Base-by-base conservation (phyloP, 495 filamentous ascomycete genomes). In the Penicillium taxi region DNA sequence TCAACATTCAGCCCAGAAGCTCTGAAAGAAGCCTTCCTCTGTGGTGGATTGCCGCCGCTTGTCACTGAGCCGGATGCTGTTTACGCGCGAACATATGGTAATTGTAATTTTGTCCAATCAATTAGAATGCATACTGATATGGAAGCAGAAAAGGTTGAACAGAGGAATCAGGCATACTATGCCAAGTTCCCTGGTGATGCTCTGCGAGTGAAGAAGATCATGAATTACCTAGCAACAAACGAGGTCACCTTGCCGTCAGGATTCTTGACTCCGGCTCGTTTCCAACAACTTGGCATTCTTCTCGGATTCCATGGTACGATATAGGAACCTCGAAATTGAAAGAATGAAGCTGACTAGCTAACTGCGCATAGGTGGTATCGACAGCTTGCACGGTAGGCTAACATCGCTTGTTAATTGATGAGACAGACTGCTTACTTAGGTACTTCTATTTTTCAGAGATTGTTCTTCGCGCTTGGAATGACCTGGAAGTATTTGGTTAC, bases 151-250 rank as follows among this genome's bases (percentile, higher is more conserved):
- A 83, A 82, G 52, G 73, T 86, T 7, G 57, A 55, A 6, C 50
- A 73, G 46, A 63, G 78, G 30, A 96, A 96, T 52, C 48, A 67
- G 21, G 75, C 69, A 3, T 96, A 90, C 55, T 95, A 95, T 56
- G 45, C 58, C 24, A 96, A 95, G 45, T 96, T 78, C 43, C 83
- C 86, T 2, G 82, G 87, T 37, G 90, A 96, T 57, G 65, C 82
- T n/a, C 68, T 73, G 11, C 61, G 70, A 8, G 78, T 96, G 15
- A 81, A 80, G 43, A 58, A 62, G 13, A 72, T 95, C 25, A 63
- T 83, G 32, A 48, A 66, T 18, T 71, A 83, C 41, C 73, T 93
- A 44, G 58, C 60, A 4, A 62, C 72, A 15, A 69, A 76, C 35
- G 68, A 74, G 5, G 56, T 83, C 20, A 53, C 59, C 4, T 58